phyloP scores from a whole-genome alignment of 805 yeast species.

The Clavispora vitiphila region DNA sequence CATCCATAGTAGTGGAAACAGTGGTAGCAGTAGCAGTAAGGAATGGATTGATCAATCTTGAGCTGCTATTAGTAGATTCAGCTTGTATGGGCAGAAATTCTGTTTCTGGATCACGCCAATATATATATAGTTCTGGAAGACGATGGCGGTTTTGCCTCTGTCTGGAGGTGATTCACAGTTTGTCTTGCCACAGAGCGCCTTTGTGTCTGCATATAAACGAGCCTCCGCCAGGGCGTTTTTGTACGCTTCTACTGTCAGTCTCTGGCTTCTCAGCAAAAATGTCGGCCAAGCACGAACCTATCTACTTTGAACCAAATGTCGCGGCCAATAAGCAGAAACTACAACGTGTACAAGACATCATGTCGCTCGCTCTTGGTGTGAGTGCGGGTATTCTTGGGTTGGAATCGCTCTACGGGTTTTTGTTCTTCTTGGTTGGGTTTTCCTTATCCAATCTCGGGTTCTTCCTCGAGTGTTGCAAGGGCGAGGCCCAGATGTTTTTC shows the following conservation, averaged over 20 bases:
- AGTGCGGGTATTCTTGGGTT: constrained; percentile 37
- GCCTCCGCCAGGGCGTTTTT: too few species aligned
- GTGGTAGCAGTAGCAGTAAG: neutral
- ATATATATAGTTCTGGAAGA: neutral
- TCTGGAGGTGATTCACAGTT: neutral
- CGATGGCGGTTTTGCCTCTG: neutral
- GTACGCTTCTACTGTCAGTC: too few species aligned
- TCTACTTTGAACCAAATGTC: constrained; percentile 4
- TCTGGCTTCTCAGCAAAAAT: neutral
- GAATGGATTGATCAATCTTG: too few species aligned
- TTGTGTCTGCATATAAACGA: neutral
- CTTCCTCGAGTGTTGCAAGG: constrained; percentile 28
- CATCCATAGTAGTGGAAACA: neutral
- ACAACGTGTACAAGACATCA: constrained; percentile 32
- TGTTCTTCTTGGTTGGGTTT: constrained; percentile 30
- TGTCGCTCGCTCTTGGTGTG: constrained; percentile 34
- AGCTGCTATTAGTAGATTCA: too few species aligned
- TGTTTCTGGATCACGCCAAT: neutral
- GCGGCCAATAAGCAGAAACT: constrained; percentile 11
- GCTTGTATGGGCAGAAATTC: neutral
- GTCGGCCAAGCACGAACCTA: neutral
- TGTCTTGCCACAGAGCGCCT: neutral
- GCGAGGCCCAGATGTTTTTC: constrained; percentile 20
- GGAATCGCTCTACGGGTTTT: constrained; percentile 32
- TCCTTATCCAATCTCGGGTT: constrained; percentile 27